Percentiles rank a stretch among this genome's conserved stretches.
phyloP scores from a whole-genome alignment of 768 basidiomycete species.

The Pisolithus marmoratus region DNA sequence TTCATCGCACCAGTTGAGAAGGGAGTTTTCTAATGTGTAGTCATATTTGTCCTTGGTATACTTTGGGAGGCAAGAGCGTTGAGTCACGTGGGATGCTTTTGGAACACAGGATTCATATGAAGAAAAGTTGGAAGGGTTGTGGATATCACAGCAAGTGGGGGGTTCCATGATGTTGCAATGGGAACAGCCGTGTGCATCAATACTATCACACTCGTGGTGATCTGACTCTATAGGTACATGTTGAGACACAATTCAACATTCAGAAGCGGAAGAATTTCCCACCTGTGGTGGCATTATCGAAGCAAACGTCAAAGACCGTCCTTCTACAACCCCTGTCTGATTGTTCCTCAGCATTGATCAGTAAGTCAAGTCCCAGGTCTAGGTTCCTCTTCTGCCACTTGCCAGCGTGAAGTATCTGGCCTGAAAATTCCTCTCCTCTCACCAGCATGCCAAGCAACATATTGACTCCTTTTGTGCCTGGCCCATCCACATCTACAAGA shows the following conservation, averaged over 20 bases:
- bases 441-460: too few species aligned
- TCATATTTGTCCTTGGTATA: too few species aligned
- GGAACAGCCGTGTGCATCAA: slow-evolving; percentile 6
- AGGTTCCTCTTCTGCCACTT: slow-evolving; percentile 2
- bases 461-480: too few species aligned
- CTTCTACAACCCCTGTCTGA: slow-evolving; percentile 8
- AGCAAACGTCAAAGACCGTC: slow-evolving; percentile 7
- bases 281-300: slow-evolving; percentile 15
- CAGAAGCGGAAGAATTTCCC: slow-evolving; percentile 1
- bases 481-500: too few species aligned
- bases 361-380: slow-evolving; percentile 23
- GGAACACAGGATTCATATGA: background rate
- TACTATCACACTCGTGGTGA: slow-evolving; percentile 1
- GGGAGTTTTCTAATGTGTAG: background rate
- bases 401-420: slow-evolving; percentile 1
- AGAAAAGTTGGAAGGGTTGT: slow-evolving; percentile 8
- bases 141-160: slow-evolving; percentile 21
- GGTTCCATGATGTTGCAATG: too few species aligned
- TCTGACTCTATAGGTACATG: slow-evolving; percentile 3
- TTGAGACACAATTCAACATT: background rate
- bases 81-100: too few species aligned
- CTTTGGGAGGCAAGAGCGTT: too few species aligned
- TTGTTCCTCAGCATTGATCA: slow-evolving; percentile 22
- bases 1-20: slow-evolving; percentile 12
- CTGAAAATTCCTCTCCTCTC: background rate